phyloP scores from a whole-genome alignment of 2,329 filamentous ascomycete species.

The Talaromyces sp. region DNA sequence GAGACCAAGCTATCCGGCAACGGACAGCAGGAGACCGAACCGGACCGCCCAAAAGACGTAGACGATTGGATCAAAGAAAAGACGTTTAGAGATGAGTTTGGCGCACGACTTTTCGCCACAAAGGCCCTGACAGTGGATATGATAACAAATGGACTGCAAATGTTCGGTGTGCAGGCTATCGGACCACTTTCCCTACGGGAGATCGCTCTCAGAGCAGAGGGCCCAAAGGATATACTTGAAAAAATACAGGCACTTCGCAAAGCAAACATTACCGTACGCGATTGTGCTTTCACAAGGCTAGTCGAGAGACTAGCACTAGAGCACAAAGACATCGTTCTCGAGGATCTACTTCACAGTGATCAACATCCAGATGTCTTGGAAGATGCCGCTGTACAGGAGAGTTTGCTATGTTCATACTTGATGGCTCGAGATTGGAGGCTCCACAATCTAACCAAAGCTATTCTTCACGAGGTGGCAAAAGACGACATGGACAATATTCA shows the following conservation, averaged over 20 bases:
- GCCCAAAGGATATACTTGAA: constrained; percentile 53
- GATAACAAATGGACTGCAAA: constrained; percentile 65
- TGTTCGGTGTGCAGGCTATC: constrained; percentile 68
- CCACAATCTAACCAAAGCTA: constrained; percentile 55
- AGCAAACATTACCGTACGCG: constrained; percentile 60
- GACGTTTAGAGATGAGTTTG: constrained; percentile 64
- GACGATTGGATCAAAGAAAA: constrained; percentile 34
- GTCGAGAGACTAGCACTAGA: constrained; percentile 62
- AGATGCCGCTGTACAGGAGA: constrained; percentile 53
- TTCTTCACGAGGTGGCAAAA: constrained; percentile 44
- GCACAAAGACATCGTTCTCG: constrained; percentile 52
- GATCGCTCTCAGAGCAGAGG: constrained; percentile 64
- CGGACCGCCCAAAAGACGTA: not conserved
- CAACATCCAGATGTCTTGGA: constrained; percentile 64
- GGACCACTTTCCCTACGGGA: constrained; percentile 75
- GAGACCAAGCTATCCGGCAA: not conserved
- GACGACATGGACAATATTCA: constrained; percentile 37
- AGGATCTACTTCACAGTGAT: constrained; percentile 56
- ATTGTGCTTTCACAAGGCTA: constrained; percentile 63
- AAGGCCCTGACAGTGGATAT: constrained; percentile 69
- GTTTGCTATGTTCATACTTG: constrained; percentile 53
- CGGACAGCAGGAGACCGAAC: not conserved
- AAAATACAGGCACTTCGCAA: constrained; percentile 61
- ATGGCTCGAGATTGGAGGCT: constrained; percentile 49
- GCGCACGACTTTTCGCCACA: constrained; percentile 78